Conservation (phyloP, 192 early-diverging fungal genomes). For the Spinellus fusiger region DNA sequence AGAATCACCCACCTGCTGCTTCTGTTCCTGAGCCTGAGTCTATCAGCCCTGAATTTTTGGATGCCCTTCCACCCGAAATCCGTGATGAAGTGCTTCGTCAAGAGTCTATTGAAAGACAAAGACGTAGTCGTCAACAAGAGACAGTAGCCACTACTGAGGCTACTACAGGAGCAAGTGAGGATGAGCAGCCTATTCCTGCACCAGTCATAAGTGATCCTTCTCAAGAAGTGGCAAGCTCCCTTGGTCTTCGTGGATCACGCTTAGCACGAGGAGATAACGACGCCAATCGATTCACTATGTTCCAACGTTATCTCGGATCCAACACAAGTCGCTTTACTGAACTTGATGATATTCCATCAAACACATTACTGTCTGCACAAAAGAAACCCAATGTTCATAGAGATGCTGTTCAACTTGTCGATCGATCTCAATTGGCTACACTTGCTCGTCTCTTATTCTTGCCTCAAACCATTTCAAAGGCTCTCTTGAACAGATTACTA, state of each 20-base stretch:
- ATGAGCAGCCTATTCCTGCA: not conserved
- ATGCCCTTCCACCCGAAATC: conserved; percentile 87
- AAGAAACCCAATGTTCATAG: conserved; percentile 41
- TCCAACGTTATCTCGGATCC: conserved; percentile 29
- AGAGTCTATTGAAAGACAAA: conserved; percentile 65
- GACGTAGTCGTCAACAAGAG: conserved; percentile 49
- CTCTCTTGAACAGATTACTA: conserved; percentile 60
- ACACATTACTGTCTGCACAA: not conserved
- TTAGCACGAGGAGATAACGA: conserved; percentile 4
- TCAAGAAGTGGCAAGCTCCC: conserved; percentile 6
- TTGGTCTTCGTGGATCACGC: conserved; percentile 13
- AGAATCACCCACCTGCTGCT: conserved; percentile 28
- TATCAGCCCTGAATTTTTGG: conserved; percentile 81
- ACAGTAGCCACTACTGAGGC: not conserved
- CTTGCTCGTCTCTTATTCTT: conserved; percentile 85
- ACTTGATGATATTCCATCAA: not conserved
- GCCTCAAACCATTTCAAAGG: conserved; percentile 68
- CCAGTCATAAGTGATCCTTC: conserved; percentile 6
- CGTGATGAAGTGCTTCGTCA: conserved; percentile 79
- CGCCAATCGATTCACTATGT: conserved; percentile 45
- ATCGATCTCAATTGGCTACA: conserved; percentile 71
- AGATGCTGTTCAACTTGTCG: conserved; percentile 78
- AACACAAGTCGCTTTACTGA: conserved; percentile 3
- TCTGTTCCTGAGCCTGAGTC: conserved; percentile 28
- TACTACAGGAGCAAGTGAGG: not conserved